Evolutionary conservation across 75 land plant species (phyloP).

Genomic region (Cupressus sempervirens): DNA sequence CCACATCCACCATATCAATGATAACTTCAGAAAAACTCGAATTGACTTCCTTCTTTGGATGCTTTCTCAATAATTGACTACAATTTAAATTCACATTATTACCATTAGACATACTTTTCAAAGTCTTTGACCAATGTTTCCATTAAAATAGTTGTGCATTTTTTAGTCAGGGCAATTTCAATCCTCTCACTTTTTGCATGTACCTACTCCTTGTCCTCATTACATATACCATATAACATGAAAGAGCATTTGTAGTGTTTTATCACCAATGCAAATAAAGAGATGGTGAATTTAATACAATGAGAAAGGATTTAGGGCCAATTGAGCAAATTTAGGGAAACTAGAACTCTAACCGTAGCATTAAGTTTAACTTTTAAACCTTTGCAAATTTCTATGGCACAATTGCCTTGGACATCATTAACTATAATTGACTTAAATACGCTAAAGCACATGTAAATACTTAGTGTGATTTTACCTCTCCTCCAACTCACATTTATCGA

Average conservation of each 20-base stretch:
- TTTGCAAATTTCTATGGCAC: neutral
- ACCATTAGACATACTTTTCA: neutral
- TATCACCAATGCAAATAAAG: no score
- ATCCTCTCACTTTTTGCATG: neutral
- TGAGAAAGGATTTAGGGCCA: no score
- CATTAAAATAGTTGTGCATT: neutral
- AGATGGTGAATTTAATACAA: no score
- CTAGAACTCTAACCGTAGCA: neutral
- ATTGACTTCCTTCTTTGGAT: neutral
- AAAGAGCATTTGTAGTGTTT: neutral
- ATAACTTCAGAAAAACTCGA: neutral
- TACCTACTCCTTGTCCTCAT: neutral
- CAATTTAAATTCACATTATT: neutral
- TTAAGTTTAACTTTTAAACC: neutral
- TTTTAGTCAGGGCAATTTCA: no score
- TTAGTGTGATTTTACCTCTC: neutral
- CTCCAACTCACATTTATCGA: neutral
- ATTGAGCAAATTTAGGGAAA: neutral
- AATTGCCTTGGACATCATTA: neutral
- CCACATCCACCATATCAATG: slow-evolving; percentile 15
- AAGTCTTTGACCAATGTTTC: neutral
- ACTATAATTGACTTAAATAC: no score
- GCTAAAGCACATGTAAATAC: neutral
- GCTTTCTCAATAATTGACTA: neutral
- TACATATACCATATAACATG: no score